Evolutionary conservation across 1,139 yeast genomes (phyloP), one percentile per base, ranked within the genome.

Genomic region (Suhomyces bribrorum): DNA sequence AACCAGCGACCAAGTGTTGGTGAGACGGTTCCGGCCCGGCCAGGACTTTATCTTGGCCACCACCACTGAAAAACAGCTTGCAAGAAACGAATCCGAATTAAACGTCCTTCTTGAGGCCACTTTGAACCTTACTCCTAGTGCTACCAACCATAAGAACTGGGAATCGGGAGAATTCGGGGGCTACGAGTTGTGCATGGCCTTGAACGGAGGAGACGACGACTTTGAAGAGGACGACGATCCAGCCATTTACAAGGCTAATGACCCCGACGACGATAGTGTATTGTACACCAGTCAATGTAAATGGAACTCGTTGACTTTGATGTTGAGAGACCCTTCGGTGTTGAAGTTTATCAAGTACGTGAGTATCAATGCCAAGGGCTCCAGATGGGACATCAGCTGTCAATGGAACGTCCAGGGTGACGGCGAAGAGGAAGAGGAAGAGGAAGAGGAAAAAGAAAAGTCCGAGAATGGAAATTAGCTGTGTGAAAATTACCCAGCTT

Each of bases 21-120:
- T 85, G 2, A 77, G 99, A 56, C 71, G 97, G 47, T 94, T 94
- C 65, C 77, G 98, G 51, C 98, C 97, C 0, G 98, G 97, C 1
- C 81, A 80, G 27, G 99, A 94, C 61, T 94, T 87, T 60, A 90
- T 92, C 4, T 69, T 94, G 35, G 98, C 98, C 1, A 87, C 97
- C 0, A 77, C 86, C 8, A 70, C 83, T 5, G 83, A 79, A 31
- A 66, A 71, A 31, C 63, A 72, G 14, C 43, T 69, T 25, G 73
- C 74, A 3, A 49, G 73, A 7, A 66, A 61, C 8, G 59, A 62
- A 22, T 37, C 49, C 3, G 73, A 76, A 31, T 53, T 80, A 39
- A 83, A 83, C 42, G 77, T 73, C 1, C 55, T 79, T 13, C 57
- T 80, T 27, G 84, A 79, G 47, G 94, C 90, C 3, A 86, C 95